These are phyloP conservation scores for Mycena maculata DNA, from an alignment of 768 basidiomycete genomes.

Conservation along the genomic window DNA sequence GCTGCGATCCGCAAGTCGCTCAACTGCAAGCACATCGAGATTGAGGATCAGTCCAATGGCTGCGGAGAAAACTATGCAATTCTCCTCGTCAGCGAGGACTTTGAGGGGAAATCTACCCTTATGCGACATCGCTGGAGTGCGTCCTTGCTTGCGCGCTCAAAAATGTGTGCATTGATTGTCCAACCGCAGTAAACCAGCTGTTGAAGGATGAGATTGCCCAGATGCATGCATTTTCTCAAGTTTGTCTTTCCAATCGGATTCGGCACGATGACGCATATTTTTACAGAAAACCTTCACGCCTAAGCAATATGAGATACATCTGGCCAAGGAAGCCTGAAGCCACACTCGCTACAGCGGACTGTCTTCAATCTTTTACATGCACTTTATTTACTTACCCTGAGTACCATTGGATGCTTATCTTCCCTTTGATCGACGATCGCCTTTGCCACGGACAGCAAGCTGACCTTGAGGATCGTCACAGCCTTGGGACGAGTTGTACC, in stretches of 20 bases:
- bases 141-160: slow-evolving; percentile 33
- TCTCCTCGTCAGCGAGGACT: slow-evolving; percentile 81
- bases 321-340: slow-evolving; percentile 45
- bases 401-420: too few species aligned
- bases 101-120: slow-evolving; percentile 86
- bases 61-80: slow-evolving; percentile 85
- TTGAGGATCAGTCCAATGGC: slow-evolving; percentile 82
- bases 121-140: slow-evolving; percentile 77
- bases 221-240: slow-evolving; percentile 93
- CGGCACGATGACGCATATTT: neutral
- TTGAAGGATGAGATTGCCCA: slow-evolving; percentile 80
- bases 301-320: slow-evolving; percentile 67
- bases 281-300: slow-evolving; percentile 79
- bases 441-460: too few species aligned
- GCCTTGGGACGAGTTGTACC: too few species aligned
- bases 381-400: neutral
- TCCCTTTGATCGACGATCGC: too few species aligned
- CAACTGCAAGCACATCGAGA: slow-evolving; percentile 74
- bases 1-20: slow-evolving; percentile 71
- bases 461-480: too few species aligned
- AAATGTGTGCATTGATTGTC: slow-evolving; percentile 9
- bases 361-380: neutral
- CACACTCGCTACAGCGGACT: neutral
- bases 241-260: slow-evolving; percentile 41
- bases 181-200: slow-evolving; percentile 74